Evolutionary conservation across 169 alveolate species (phyloP), one percentile per base, ranked within the genome.

Genomic region (Plasmodium reichenowi): DNA sequence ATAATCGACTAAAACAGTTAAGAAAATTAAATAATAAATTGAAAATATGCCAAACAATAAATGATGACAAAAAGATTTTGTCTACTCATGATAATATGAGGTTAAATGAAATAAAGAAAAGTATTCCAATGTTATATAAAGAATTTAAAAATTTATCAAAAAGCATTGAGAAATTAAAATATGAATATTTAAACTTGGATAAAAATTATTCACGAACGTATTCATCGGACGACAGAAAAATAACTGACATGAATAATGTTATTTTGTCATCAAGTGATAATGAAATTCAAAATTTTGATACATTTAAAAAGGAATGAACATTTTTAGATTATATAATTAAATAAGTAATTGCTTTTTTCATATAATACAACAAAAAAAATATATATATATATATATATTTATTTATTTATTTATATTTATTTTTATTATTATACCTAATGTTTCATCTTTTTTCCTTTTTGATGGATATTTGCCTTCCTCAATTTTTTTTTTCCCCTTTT

Each of bases 21-120:
- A 74, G 15, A 32, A 66, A 17, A 24, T 60, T 89, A 66, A 83
- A 92, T 70, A 43, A 72, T 58, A 92, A 92, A 70, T 78, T 92
- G 32, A 48, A 62, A 20, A 72, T 73, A 22, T 88, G 89, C 29
- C 71, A 71, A 62, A 56, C 32, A 7, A 54, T 80, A n/a, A 78
- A 78, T 2, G 80, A 88, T 48, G 75, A 56, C 22, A 29, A 43
- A 12, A 15, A 56, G 17, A 13, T 24, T 15, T 54, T 52, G n/a
- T 73, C 68, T n/a, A 47, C 56, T 56, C 26, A 54, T 22, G 91
- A 73, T 15, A 70, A 54, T 45, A 12, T 76, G 4, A 32, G 26
- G 13, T 12, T 63, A 43, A 48, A 85, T n/a, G 62, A 72, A 20
- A n/a, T 74, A 54, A 71, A 87, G 59, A 78, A 91, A 72, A 74